Conservation (phyloP, 257 asterid species). For the Penstemon davidsonii region DNA sequence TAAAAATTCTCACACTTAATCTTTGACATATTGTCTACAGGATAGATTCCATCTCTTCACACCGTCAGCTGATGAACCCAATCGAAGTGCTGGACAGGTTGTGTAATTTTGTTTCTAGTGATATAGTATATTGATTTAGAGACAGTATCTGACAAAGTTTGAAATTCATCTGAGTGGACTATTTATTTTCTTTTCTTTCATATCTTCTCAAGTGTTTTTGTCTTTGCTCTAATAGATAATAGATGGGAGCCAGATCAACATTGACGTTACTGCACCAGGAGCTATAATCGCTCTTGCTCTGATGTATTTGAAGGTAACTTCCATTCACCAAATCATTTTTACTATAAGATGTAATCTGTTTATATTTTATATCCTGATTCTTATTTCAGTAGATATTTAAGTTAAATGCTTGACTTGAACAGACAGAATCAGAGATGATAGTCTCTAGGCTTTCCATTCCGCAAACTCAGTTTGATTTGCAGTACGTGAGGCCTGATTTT, state of each 20-base stretch:
- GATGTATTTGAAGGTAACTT: conserved; percentile 82
- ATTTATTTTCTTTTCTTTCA: conserved; percentile 14
- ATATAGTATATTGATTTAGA: background rate
- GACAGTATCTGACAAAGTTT: conserved; percentile 10
- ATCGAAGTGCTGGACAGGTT: conserved; percentile 79
- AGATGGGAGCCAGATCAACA: conserved; percentile 68
- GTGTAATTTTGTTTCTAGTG: conserved; percentile 18
- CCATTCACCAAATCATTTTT: conserved; percentile 5
- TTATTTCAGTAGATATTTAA: conserved; percentile 18
- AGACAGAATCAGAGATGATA: conserved; percentile 88
- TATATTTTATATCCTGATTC: conserved; percentile 20
- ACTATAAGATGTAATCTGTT: conserved; percentile 1
- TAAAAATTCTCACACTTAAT: conserved; percentile 30
- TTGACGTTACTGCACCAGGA: conserved; percentile 97
- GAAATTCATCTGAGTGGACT: conserved; percentile 4
- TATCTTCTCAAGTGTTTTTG: conserved; percentile 30
- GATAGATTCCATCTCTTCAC: conserved; percentile 47
- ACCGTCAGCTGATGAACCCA: conserved; percentile 63
- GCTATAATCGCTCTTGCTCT: conserved; percentile 87
- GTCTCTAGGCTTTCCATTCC: conserved; percentile 84
- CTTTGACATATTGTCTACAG: conserved; percentile 41
- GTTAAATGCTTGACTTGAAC: conserved; percentile 29
- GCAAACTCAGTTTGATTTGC: conserved; percentile 83
- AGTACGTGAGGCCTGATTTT: conserved; percentile 92
- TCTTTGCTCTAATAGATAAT: conserved; percentile 45